Evolutionary conservation across 2,329 filamentous ascomycete species (phyloP).

Genomic region (Leptodontidium sp.): DNA sequence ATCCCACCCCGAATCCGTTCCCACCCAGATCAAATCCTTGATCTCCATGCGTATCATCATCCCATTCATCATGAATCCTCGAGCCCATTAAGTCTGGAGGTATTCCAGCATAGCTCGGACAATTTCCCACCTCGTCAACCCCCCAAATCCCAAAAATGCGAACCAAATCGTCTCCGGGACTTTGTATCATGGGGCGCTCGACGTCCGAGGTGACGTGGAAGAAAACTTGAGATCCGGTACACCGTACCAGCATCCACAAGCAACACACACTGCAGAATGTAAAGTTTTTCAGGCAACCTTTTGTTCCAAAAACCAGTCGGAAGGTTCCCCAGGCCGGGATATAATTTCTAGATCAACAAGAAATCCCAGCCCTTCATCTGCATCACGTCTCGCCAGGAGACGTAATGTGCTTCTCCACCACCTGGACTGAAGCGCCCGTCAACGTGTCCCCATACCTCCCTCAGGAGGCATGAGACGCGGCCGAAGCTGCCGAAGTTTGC

Average conservation of each 20-base stretch:
- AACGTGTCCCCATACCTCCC: constrained; percentile 81
- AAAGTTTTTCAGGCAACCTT: constrained; percentile 35
- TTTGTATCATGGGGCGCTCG: constrained; percentile 29
- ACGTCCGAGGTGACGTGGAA: constrained; percentile 37
- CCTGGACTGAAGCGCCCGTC: constrained; percentile 59
- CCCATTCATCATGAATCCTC: constrained; percentile 21
- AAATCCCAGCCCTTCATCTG: constrained; percentile 90
- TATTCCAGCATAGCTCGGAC: constrained; percentile 29
- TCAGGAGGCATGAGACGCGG: constrained; percentile 78
- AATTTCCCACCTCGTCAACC: constrained; percentile 22
- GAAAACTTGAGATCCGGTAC: constrained; percentile 26
- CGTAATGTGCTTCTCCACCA: constrained; percentile 63
- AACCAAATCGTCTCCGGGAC: constrained; percentile 34
- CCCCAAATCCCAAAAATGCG: constrained; percentile 22
- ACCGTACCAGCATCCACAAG: constrained; percentile 26
- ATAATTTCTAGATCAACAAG: constrained; percentile 74
- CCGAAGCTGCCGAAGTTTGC: constrained; percentile 86
- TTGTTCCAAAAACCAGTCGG: constrained; percentile 32
- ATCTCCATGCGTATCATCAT: constrained; percentile 13
- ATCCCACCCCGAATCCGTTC: not conserved
- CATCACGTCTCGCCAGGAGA: constrained; percentile 97
- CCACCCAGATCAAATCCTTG: constrained; percentile 20
- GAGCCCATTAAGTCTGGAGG: constrained; percentile 27
- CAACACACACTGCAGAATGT: constrained; percentile 29
- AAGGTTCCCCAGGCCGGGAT: constrained; percentile 24